Conservation (phyloP, 768 basidiomycete species). For the Boletus tomentosulus region DNA sequence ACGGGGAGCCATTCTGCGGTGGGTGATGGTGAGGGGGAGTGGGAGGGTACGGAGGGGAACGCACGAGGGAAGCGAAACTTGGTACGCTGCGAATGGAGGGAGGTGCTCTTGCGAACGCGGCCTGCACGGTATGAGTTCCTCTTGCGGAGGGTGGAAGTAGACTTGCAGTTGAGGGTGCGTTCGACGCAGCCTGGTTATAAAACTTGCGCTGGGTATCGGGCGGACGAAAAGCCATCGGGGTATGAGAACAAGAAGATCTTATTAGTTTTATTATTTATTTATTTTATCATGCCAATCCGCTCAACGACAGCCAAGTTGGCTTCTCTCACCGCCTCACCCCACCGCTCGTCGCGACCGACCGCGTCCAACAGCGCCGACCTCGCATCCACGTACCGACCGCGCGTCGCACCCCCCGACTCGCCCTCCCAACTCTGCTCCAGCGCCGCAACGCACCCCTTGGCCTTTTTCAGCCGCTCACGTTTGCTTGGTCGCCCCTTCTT, state of each 20-base stretch:
- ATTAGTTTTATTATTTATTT: background rate
- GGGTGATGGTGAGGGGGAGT: background rate
- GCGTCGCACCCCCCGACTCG: constrained; percentile 20
- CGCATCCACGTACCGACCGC: constrained; percentile 38
- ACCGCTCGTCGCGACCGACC: constrained; percentile 27
- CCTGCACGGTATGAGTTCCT: constrained; percentile 34
- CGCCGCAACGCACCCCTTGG: constrained; percentile 43
- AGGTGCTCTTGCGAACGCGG: constrained; percentile 41
- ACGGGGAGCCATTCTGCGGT: constrained; percentile 40
- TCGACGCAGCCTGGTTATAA: constrained; percentile 37
- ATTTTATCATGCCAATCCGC: constrained; percentile 40
- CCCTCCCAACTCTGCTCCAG: constrained; percentile 45
- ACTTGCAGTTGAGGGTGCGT: constrained; percentile 49
- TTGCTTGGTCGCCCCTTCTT: constrained; percentile 64
- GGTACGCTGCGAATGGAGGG: constrained; percentile 33
- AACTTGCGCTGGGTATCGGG: constrained; percentile 37
- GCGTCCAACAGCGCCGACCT: constrained; percentile 40
- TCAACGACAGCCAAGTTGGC: constrained; percentile 48
- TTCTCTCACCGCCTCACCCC: constrained; percentile 14
- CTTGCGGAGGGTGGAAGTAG: constrained; percentile 41
- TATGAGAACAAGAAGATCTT: no score
- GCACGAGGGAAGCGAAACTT: constrained; percentile 42
- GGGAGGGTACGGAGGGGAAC: constrained; percentile 7
- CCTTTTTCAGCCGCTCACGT: constrained; percentile 54
- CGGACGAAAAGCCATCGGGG: constrained; percentile 21